Evolutionary conservation across 2,329 filamentous ascomycete species (phyloP), one percentile per base, ranked within the genome.

Genomic region (Cytospora paraplurivora): DNA sequence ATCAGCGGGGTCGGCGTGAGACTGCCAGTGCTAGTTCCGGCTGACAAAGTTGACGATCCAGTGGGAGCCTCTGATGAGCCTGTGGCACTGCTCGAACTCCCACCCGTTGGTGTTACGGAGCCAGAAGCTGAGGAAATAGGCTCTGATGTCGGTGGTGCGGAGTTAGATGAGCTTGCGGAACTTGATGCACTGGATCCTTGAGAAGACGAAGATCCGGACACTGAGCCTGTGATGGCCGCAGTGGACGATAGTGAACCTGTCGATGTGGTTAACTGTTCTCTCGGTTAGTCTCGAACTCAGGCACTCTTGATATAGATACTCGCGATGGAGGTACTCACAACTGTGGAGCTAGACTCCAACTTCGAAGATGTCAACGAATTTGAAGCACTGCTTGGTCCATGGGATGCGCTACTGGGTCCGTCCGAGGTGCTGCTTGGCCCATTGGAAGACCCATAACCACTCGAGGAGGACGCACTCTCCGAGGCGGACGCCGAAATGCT

Each of bases 301-400:
- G 6, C 27, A 49, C 10, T 19, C 13, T 6, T n/a, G 15, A 55
- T 32, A 6, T 3, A 12, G 19, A 6, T 4, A 2, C 15, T 21
- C 11, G 34, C 12, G 27, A 11, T 17, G 19, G 15, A 12, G 12
- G 1, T 33, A 56, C 63, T 63, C 47, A 65, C 63, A 17, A 56
- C 12, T 21, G 33, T 51, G 11, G 59, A 58, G 27, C 54, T 55
- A 21, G 56, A n/a, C 21, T 33, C 41, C n/a, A 56, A 55, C 10
- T 17, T 19, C 8, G 56, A 17, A 27, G 6, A 7, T 13, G 62
- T 58, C 5, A 59, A 49, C 21, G 49, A 47, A n/a, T n/a, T 58
- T 19, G 63, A 58, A n/a, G 51, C 32, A 37, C 38, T 59, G 15
- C 33, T 21, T 12, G 32, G n/a, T 17, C 38, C 38, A 12, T 35